Conservation (phyloP, 169 alveolate species). For the Eimeria sp. region DNA sequence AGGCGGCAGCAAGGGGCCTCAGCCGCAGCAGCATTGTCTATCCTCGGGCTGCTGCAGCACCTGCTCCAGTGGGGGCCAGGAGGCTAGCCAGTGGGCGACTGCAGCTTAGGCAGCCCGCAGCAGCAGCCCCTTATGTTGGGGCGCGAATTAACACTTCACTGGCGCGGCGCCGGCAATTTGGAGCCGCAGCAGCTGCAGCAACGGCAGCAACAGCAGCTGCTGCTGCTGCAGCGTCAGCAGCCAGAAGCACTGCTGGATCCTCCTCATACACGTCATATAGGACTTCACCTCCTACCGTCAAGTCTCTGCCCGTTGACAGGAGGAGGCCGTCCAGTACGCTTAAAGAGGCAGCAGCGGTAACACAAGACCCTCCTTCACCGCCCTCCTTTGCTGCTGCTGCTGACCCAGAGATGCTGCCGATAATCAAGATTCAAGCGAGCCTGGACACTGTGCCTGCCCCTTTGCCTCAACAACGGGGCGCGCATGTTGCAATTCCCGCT, state of each 20-base stretch:
- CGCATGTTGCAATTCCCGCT: constrained; percentile 74
- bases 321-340: constrained; percentile 9
- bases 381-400: constrained; percentile 63
- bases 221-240: not conserved
- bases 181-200: not conserved
- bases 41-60: not conserved
- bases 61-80: not conserved
- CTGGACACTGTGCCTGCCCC: constrained; percentile 80
- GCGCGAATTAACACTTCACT: constrained; percentile 34
- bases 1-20: constrained; percentile 42
- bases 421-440: constrained; percentile 72
- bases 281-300: not conserved
- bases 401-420: constrained; percentile 59
- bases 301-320: constrained; percentile 5
- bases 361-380: constrained; percentile 22
- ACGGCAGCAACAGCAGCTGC: constrained; percentile 17
- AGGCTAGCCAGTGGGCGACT: constrained; percentile 17
- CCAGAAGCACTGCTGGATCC: not conserved
- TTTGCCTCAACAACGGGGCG: constrained; percentile 78
- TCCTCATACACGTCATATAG: not conserved
- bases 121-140: not conserved
- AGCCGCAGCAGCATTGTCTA: constrained; percentile 8
- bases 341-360: constrained; percentile 24
- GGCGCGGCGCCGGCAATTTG: constrained; percentile 51
- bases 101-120: constrained; percentile 33